phyloP scores from a whole-genome alignment of 805 yeast species.

The Cyberlindnera lachancei region DNA sequence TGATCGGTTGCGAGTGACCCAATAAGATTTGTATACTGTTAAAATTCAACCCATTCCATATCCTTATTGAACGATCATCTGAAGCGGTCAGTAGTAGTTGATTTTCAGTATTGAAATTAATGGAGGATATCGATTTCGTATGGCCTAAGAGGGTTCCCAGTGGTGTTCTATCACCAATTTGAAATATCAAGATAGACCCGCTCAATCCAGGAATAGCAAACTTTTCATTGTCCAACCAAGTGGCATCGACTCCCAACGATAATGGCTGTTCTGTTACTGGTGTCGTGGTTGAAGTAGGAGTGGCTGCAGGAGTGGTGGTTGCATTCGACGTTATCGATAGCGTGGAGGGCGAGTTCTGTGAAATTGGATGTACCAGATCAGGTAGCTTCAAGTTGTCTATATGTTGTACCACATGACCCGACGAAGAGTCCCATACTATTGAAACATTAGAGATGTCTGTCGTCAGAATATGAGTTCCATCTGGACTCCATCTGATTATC shows the following conservation, averaged over 20 bases:
- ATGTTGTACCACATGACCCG: slow-evolving; percentile 43
- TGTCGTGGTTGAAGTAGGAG: slow-evolving; percentile 15
- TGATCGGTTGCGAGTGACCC: slow-evolving; percentile 54
- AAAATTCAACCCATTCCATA: slow-evolving; percentile 66
- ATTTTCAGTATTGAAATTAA: slow-evolving; percentile 44
- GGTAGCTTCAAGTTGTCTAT: slow-evolving; percentile 29
- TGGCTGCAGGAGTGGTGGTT: too few relatives aligned
- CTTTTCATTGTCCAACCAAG: slow-evolving; percentile 66
- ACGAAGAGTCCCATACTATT: slow-evolving; percentile 59
- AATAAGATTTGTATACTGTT: slow-evolving; percentile 40
- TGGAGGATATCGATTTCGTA: slow-evolving; percentile 42
- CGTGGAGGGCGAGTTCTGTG: too few relatives aligned
- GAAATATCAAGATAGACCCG: slow-evolving; percentile 48
- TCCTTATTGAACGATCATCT: slow-evolving; percentile 64
- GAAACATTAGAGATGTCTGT: slow-evolving; percentile 48
- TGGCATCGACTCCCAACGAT: slow-evolving; percentile 45
- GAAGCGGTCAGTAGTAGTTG: slow-evolving; percentile 66
- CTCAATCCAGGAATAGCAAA: slow-evolving; percentile 64
- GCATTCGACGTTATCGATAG: too few relatives aligned
- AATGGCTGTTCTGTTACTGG: slow-evolving; percentile 8
- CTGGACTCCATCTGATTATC: slow-evolving; percentile 51
- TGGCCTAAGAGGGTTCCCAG: slow-evolving; percentile 59
- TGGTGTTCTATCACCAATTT: slow-evolving; percentile 39
- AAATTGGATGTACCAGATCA: too few relatives aligned
- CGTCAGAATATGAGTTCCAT: slow-evolving; percentile 48